Evolutionary conservation across 345 rosid species (phyloP), one percentile per base, ranked within the genome.

Genomic region (Tarenaya hassleriana): DNA sequence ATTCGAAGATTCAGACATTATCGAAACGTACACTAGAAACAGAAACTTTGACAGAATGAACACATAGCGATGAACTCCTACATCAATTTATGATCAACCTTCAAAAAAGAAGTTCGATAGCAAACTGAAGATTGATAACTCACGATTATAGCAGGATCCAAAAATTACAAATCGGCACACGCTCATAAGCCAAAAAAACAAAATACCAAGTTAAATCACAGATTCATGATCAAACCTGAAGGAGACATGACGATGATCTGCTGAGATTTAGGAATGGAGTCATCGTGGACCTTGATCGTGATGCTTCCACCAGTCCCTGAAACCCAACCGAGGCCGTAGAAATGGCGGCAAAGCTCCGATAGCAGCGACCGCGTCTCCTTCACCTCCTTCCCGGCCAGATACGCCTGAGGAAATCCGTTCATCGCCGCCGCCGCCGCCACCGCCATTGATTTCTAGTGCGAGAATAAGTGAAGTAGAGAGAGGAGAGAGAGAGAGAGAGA

Each of bases 161-260:
- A 14, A 54, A 50, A 8, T 32, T 18, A 38, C 14, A 6, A 32
- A 50, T 11, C 7, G 24, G 12, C 52, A 21, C 27, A 9, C 6
- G 7, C 13, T 20, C 7, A 35, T 3, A 15, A 20, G 53, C 15
- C 20, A 19, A 46, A 10, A 7, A 20, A 52, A 32, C 27, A 55
- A 8, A 15, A 10, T 34, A 33, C 35, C 46, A 66, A 39, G 16
- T 20, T 29, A 50, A 51, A 54, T 44, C 27, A 19, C 0, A 1
- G 29, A 37, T 12, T 35, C 17, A 27, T 47, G 56, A 60, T 14
- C 50, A 49, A 52, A 87, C 96, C 98, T 74, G 98, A 91, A 72
- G 98, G 96, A 42, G 98, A 91, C 95, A 91, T 79, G 77, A 84
- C 37, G 75, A 91, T 77, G 68, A 91, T 86, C 69, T 87, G 98